Evolutionary conservation across 352 stramenopile species (phyloP), one percentile per base, ranked within the genome.

Genomic region (Phytophthora cactorum): DNA sequence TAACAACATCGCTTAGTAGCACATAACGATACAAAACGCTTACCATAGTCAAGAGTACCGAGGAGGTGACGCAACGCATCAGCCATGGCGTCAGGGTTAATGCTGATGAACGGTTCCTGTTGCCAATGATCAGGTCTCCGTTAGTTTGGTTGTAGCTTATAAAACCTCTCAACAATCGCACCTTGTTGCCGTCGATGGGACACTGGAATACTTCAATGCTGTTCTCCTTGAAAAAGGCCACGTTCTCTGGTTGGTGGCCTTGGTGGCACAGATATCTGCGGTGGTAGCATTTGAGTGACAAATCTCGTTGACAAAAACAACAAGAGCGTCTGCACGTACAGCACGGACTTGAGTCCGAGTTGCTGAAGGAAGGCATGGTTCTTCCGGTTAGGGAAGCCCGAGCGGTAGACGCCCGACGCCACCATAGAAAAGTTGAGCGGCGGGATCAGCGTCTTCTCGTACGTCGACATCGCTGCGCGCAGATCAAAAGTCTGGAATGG

Each of bases 341-440:
- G 70, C 25, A 97, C 86, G 25, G 88, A 95, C 63, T 93, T 91
- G 49, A 97, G 75, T 3, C 86, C 87, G 10, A 97, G 75, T 66
- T 94, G 77, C 77, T 93, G 84, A 17, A 97, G 71, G 61, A 97
- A 97, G 14, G 82, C 75, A 58, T 95, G 84, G 63, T 97, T 96
- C 66, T 96, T 96, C 59, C 78, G 79, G 74, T 96, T 95, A 7
- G 90, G 90, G 63, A 95, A 96, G 4, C 88, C 87, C 0, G 86
- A 95, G 60, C 90, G 84, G 74, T 97, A 97, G 49, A 97, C 87
- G 51, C 88, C 90, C 29, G 83, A 89, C 46, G 88, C 84, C 54
- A 97, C 88, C 85, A 96, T 95, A 47, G 87, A 93, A 70, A 96
- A 97, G 70, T 97, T 97, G 57, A 96, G 82, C 66, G 90, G 90